These are phyloP conservation scores for Turnera subulata DNA, from an alignment of 345 rosid species.

Conservation along the genomic window DNA sequence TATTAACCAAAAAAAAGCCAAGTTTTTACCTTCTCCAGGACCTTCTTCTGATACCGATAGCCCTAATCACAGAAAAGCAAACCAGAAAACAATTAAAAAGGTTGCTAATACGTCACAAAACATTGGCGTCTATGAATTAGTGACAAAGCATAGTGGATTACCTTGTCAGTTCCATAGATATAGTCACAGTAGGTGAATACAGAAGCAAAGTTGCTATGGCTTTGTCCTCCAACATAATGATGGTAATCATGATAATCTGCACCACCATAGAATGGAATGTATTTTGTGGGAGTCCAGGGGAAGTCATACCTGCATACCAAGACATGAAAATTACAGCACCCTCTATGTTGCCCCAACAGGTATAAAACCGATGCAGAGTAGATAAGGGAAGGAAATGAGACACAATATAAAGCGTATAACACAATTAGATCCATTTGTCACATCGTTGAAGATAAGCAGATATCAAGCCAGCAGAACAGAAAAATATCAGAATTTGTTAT, in stretches of 20 bases:
- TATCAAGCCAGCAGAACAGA: no score
- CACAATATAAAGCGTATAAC: no score
- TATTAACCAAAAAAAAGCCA: not conserved
- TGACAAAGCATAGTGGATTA: constrained; percentile 13
- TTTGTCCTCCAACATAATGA: constrained; percentile 97
- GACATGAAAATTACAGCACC: constrained; percentile 3
- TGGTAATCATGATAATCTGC: constrained; percentile 98
- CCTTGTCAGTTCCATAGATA: constrained; percentile 95
- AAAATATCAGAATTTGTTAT: no score
- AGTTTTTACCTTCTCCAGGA: constrained; percentile 52
- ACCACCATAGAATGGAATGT: constrained; percentile 94
- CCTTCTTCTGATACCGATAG: constrained; percentile 83
- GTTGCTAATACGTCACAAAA: constrained; percentile 10
- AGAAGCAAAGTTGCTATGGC: constrained; percentile 98
- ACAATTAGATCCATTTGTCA: no score
- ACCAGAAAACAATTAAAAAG: constrained; percentile 11
- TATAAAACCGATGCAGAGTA: no score
- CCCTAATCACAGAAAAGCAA: constrained; percentile 47
- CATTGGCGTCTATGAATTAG: not conserved
- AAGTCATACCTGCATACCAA: constrained; percentile 62
- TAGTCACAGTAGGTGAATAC: constrained; percentile 94
- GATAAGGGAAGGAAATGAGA: no score
- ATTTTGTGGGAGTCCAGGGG: constrained; percentile 84
- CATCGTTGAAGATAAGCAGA: no score
- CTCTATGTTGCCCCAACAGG: not conserved